Conservation (phyloP, 2,329 filamentous ascomycete species). For the Sporothrix inflata region DNA sequence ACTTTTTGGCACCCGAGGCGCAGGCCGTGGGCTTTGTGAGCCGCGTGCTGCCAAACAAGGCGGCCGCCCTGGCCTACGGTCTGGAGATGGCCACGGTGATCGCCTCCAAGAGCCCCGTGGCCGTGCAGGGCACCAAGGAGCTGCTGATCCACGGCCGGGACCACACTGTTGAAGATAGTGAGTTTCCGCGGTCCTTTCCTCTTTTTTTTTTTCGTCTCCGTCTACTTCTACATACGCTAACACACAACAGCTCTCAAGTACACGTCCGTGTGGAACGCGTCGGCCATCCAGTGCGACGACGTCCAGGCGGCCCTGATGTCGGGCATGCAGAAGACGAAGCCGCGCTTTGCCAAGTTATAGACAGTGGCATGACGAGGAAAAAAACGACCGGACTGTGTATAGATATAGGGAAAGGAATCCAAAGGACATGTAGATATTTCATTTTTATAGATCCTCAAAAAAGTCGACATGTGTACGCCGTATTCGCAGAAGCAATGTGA, state of each 20-base stretch:
- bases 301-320: conserved; percentile 74
- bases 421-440: conserved; percentile 10
- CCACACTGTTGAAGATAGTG: conserved; percentile 74
- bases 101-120: conserved; percentile 82
- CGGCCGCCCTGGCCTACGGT: conserved; percentile 63
- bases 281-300: conserved; percentile 79
- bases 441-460: not conserved
- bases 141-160: conserved; percentile 81
- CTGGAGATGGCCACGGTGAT: conserved; percentile 67
- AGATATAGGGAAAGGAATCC: not conserved
- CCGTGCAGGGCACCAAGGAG: conserved; percentile 86
- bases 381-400: not conserved
- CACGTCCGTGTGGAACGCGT: conserved; percentile 85
- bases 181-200: conserved; percentile 41
- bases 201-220: no score
- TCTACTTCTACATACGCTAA: not conserved
- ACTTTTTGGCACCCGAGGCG: conserved; percentile 72
- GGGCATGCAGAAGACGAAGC: conserved; percentile 75
- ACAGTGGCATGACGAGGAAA: not conserved
- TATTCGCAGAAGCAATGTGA: not conserved
- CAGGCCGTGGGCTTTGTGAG: conserved; percentile 71
- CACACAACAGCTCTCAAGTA: conserved; percentile 67
- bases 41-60: conserved; percentile 65
- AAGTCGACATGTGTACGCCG: not conserved
- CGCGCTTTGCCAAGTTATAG: conserved; percentile 83